phyloP scores from a whole-genome alignment of 129 eudicot genomes.

The Rutidosis leptorrhynchoides region DNA sequence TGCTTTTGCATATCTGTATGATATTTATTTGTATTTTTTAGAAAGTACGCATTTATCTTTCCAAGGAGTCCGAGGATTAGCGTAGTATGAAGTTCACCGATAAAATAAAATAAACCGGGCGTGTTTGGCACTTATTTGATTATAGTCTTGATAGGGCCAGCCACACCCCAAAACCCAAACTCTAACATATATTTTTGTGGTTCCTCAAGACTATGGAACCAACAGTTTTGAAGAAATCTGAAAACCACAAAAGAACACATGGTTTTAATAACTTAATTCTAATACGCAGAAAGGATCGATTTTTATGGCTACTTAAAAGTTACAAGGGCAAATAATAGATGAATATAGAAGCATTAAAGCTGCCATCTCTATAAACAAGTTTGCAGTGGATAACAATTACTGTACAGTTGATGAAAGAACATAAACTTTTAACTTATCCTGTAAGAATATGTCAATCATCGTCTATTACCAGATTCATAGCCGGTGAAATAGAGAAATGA shows the following conservation, averaged over 20 bases:
- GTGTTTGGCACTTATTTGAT: no score
- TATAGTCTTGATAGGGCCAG: no score
- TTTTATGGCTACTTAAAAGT: not conserved
- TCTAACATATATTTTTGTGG: no score
- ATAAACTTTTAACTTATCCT: not conserved
- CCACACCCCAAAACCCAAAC: no score
- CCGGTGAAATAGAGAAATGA: no score
- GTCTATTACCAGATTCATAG: conserved; percentile 2
- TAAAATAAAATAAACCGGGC: no score
- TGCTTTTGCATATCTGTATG: no score
- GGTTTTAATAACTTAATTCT: not conserved
- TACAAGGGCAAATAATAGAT: not conserved
- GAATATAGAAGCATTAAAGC: not conserved
- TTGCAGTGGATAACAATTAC: not conserved
- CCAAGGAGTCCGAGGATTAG: no score
- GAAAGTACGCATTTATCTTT: no score
- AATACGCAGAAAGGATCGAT: not conserved
- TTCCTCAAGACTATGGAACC: not conserved
- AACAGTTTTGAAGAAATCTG: not conserved
- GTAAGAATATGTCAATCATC: not conserved
- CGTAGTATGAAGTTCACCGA: no score
- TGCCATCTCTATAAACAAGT: not conserved
- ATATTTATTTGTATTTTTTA: no score
- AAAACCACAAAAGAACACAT: not conserved
- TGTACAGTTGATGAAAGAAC: not conserved